These are phyloP conservation scores for Astragalus glycyphyllos DNA, from an alignment of 306 rosid species.

Conservation along the genomic window DNA sequence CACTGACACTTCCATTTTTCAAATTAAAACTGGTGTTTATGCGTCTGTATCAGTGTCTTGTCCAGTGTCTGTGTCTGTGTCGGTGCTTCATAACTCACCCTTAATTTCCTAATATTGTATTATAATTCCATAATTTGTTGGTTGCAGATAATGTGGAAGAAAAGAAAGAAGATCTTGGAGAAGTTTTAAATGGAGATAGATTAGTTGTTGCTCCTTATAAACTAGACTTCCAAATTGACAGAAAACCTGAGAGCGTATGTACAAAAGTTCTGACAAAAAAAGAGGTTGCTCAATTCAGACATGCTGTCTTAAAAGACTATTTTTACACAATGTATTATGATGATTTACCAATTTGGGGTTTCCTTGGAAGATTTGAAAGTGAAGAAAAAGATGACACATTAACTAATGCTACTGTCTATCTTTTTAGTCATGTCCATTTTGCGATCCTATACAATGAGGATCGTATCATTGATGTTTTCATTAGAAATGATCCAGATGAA, in stretches of 20 bases:
- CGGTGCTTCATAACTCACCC: neutral
- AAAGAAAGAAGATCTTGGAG: constrained; percentile 64
- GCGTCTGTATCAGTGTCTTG: too few species aligned
- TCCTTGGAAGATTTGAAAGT: constrained; percentile 53
- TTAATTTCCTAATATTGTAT: neutral
- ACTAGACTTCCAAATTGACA: constrained; percentile 48
- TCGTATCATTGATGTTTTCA: constrained; percentile 50
- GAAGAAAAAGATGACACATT: constrained; percentile 46
- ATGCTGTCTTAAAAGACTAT: constrained; percentile 60
- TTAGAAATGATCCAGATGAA: constrained; percentile 47
- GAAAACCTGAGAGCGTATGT: constrained; percentile 49
- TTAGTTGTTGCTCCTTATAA: constrained; percentile 57
- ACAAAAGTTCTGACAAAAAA: constrained; percentile 45
- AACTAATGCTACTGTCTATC: constrained; percentile 39
- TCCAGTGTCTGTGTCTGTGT: too few species aligned
- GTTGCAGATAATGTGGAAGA: constrained; percentile 53
- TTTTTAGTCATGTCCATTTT: constrained; percentile 48
- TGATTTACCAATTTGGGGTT: constrained; percentile 65
- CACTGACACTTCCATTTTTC: too few species aligned
- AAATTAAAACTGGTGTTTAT: too few species aligned
- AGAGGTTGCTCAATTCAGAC: constrained; percentile 50
- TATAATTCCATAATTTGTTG: constrained; percentile 26
- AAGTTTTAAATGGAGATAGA: constrained; percentile 59
- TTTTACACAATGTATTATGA: constrained; percentile 59
- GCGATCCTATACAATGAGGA: constrained; percentile 56